Percentiles rank a stretch among this genome's conserved stretches.
Evolutionary conservation across 2,329 filamentous ascomycete species (phyloP).

Genomic region (Septoria linicola): DNA sequence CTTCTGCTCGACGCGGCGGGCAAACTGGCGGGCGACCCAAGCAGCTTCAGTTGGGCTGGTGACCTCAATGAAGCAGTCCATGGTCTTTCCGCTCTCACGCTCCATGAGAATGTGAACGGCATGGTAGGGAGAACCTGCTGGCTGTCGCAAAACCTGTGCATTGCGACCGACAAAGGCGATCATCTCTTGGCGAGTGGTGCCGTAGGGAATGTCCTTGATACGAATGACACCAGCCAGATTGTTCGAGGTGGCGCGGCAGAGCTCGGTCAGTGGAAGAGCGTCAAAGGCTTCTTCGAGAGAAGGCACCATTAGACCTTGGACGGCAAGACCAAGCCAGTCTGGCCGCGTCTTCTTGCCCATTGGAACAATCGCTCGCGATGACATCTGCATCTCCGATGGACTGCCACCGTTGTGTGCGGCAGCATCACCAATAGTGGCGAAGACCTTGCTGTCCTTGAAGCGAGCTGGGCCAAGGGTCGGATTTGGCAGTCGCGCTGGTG

Average conservation of each 20-base stretch:
- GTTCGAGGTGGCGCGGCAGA: slow-evolving; percentile 38
- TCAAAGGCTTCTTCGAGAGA: slow-evolving; percentile 31
- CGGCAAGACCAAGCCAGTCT: slow-evolving; percentile 23
- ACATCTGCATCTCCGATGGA: not conserved
- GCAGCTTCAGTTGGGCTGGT: slow-evolving; percentile 41
- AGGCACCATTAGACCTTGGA: slow-evolving; percentile 28
- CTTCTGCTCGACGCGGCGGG: slow-evolving; percentile 38
- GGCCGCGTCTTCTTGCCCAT: slow-evolving; percentile 10
- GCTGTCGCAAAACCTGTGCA: slow-evolving; percentile 48
- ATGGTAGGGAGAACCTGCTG: slow-evolving; percentile 45
- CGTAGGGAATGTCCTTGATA: slow-evolving; percentile 50
- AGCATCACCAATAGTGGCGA: slow-evolving; percentile 14
- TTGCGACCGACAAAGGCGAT: slow-evolving; percentile 48
- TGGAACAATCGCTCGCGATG: slow-evolving; percentile 4
- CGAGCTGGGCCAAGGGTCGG: slow-evolving; percentile 29
- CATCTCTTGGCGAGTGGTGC: slow-evolving; percentile 51
- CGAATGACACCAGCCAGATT: slow-evolving; percentile 32
- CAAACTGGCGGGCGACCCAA: slow-evolving; percentile 40
- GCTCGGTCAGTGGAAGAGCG: slow-evolving; percentile 34
- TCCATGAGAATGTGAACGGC: slow-evolving; percentile 60
- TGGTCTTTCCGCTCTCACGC: slow-evolving; percentile 56
- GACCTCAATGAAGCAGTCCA: slow-evolving; percentile 55
- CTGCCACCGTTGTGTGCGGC: not conserved
- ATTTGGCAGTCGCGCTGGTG: slow-evolving; percentile 9
- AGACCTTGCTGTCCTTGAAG: slow-evolving; percentile 27